Percentiles rank a stretch among this genome's conserved stretches.
phyloP scores from a whole-genome alignment of 257 asterid species.

The Nicotiana obtusifolia region DNA sequence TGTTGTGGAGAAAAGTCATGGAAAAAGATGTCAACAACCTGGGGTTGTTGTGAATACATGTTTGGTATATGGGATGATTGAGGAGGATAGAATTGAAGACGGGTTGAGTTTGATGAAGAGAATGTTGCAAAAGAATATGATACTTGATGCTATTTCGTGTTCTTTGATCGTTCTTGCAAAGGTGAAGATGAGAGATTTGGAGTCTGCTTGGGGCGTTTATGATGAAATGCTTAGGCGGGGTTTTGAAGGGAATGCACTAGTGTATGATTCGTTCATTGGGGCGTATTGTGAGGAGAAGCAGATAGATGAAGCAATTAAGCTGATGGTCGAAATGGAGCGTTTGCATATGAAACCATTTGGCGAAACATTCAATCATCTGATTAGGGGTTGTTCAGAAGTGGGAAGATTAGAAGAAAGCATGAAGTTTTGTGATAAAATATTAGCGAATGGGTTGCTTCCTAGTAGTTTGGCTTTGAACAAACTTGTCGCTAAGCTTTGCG shows the following conservation, averaged over 20 bases:
- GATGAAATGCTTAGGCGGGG: constrained; percentile 73
- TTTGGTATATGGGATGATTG: no score
- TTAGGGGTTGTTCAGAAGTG: constrained; percentile 44
- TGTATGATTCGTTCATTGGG: constrained; percentile 43
- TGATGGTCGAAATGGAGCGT: constrained; percentile 50
- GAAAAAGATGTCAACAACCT: no score
- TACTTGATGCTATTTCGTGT: constrained; percentile 49
- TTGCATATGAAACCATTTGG: constrained; percentile 42
- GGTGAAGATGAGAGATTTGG: constrained; percentile 60
- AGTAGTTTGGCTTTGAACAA: constrained; percentile 37
- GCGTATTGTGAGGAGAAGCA: constrained; percentile 47
- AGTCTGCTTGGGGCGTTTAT: constrained; percentile 43
- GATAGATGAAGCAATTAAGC: constrained; percentile 42
- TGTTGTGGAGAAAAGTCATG: no score
- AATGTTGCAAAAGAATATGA: no score
- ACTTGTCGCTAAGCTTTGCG: constrained; percentile 50
- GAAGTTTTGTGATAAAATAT: constrained; percentile 50
- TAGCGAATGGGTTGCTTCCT: constrained; percentile 39
- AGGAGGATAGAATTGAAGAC: no score
- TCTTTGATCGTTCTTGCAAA: constrained; percentile 58
- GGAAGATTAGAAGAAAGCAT: constrained; percentile 52
- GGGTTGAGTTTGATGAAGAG: no score
- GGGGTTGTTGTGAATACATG: no score
- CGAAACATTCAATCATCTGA: constrained; percentile 47
- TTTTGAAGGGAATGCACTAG: constrained; percentile 56